Evolutionary conservation across 441 rosid species (phyloP), one percentile per base, ranked within the genome.

Genomic region (Gossypium lobatum): DNA sequence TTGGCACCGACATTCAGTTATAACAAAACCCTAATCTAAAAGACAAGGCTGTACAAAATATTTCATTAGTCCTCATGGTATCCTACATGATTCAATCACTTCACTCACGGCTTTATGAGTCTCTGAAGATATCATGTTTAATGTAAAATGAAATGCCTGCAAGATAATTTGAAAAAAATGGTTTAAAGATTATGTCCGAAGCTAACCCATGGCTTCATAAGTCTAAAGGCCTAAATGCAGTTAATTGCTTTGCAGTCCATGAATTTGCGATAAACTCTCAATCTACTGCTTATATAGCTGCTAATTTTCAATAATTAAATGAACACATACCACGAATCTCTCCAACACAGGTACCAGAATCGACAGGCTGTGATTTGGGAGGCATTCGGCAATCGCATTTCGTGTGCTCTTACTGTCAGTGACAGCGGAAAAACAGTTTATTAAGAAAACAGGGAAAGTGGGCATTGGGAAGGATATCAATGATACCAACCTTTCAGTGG

Each of bases 81-180:
- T 75, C 79, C 91, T 85, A 79, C 97, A 93, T 21, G 98, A 89
- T 78, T 91, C 97, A 0, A 96, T 93, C 28, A 96, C 98, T 89
- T 89, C 97, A 75, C 75, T 89, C 83, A 96, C 98, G 57, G 88
- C 91, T 86, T 84, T 89, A 82, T 89, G 95, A 3, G 99, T 93
- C 86, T 93, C 97, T 6, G 93, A 90, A 28, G 98, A 83, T 76
- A 96, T 92, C 99, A 96, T 92, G 76, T 96, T 93, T 53, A 96
- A 82, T 7, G 97, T 77, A 86, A 88, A 73, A 83, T 96, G 98
- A 80, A 96, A 96, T 71, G 93, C 95, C 97, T 91, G 89, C 57
- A 75, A 7, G 4, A 42, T 37, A 7, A 37, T 37, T 37, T 48
- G 46, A 66, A 50, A 72, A 72, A 72, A 58, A 46, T 20, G 23